Evolutionary conservation across 2,329 filamentous ascomycete genomes (phyloP).

Genomic region (Colletotrichum lini): DNA sequence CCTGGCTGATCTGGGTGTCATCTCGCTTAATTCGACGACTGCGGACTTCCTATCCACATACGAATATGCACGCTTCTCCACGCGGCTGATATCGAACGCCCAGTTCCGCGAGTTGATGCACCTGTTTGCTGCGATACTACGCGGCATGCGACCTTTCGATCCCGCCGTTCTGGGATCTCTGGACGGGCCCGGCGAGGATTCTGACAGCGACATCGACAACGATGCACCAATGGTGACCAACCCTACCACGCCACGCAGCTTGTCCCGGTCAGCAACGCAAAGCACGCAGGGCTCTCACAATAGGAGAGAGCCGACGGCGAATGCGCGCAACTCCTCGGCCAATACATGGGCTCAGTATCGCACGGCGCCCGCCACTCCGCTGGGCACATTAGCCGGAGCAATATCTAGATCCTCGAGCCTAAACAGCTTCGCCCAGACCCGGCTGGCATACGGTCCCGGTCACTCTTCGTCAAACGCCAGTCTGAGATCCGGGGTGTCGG

Average conservation of each 20-base stretch:
- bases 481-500: conserved; percentile 55
- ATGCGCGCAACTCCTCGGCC: conserved; percentile 58
- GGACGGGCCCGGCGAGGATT: conserved; percentile 46
- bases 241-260: conserved; percentile 56
- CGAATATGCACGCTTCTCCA: conserved; percentile 88
- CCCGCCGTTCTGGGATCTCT: conserved; percentile 61
- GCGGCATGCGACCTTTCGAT: conserved; percentile 79
- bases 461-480: conserved; percentile 57
- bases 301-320: conserved; percentile 45
- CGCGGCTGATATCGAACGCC: conserved; percentile 74
- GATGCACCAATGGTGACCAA: conserved; percentile 60
- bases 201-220: conserved; percentile 62
- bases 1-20: conserved; percentile 76
- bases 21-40: conserved; percentile 60
- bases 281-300: conserved; percentile 51
- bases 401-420: conserved; percentile 55
- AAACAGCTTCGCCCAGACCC: conserved; percentile 60
- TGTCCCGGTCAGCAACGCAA: conserved; percentile 48
- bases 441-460: conserved; percentile 56
- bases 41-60: conserved; percentile 81
- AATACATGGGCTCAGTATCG: conserved; percentile 62
- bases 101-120: conserved; percentile 87
- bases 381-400: conserved; percentile 57
- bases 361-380: conserved; percentile 69
- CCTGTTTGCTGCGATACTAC: conserved; percentile 84